Percentiles rank a stretch among this genome's conserved stretches.
phyloP scores from a whole-genome alignment of 352 stramenopile species.

The Phytophthora pistaciae region DNA sequence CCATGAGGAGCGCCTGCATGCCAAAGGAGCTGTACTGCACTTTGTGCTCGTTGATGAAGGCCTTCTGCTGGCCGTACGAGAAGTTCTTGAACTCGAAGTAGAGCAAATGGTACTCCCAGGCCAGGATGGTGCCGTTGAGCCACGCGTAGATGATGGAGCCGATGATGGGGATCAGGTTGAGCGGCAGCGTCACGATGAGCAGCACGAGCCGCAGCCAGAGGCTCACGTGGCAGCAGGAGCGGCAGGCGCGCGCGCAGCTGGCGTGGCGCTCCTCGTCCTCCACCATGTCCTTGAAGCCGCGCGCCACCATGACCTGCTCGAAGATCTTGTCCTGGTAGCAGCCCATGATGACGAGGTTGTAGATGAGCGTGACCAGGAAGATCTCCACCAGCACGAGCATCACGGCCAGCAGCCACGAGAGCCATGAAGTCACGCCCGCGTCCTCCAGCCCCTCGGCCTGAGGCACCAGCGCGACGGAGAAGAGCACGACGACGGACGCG shows the following conservation, averaged over 20 bases:
- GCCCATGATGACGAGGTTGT: slow-evolving; percentile 60
- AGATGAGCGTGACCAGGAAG: slow-evolving; percentile 79
- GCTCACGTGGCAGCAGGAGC: slow-evolving; percentile 68
- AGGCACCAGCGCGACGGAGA: slow-evolving; percentile 51
- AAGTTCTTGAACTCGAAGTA: slow-evolving; percentile 82
- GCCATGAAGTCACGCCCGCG: slow-evolving; percentile 40
- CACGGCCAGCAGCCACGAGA: slow-evolving; percentile 69
- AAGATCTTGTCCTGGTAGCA: slow-evolving; percentile 78
- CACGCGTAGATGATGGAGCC: slow-evolving; percentile 71
- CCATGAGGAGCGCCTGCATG: slow-evolving; percentile 75
- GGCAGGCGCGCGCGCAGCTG: slow-evolving; percentile 52
- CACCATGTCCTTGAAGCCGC: slow-evolving; percentile 59
- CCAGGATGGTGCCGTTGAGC: slow-evolving; percentile 75
- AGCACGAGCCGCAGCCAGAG: slow-evolving; percentile 56
- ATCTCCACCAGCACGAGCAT: slow-evolving; percentile 76
- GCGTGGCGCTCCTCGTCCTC: slow-evolving; percentile 55
- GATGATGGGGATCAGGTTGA: slow-evolving; percentile 75
- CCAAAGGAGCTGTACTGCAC: slow-evolving; percentile 74
- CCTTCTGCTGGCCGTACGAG: slow-evolving; percentile 64
- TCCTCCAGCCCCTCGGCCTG: slow-evolving; percentile 55
- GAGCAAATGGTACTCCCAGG: slow-evolving; percentile 79
- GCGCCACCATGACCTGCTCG: slow-evolving; percentile 58
- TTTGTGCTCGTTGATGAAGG: slow-evolving; percentile 55
- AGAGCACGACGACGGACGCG: slow-evolving; percentile 53
- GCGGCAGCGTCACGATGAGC: slow-evolving; percentile 67